These are phyloP conservation scores for Penicillium sp. DNA, from an alignment of 2,329 filamentous ascomycete genomes.

Conservation along the genomic window DNA sequence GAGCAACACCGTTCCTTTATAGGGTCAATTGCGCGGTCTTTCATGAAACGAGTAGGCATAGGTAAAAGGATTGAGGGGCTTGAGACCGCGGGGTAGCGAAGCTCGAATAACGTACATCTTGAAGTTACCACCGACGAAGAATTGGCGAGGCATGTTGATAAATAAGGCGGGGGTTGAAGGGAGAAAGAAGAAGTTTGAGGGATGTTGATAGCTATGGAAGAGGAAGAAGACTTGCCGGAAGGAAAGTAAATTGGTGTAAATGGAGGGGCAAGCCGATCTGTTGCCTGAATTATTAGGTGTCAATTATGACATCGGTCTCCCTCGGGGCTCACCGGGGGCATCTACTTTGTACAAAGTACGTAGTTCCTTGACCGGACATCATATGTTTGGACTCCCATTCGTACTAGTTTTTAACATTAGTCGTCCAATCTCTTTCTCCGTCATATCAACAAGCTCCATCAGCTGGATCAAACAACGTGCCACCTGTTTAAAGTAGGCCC, in stretches of 20 bases:
- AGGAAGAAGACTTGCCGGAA: conserved; percentile 9
- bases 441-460: not conserved
- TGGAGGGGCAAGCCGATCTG: conserved; percentile 18
- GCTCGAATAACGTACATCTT: conserved; percentile 72
- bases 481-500: too few relatives aligned
- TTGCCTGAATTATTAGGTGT: conserved; percentile 6
- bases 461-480: too few relatives aligned
- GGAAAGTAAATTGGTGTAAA: conserved; percentile 17
- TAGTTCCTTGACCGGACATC: not conserved
- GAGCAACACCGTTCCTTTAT: conserved; percentile 84
- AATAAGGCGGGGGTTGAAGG: conserved; percentile 6
- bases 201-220: conserved; percentile 9
- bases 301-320: conserved; percentile 7
- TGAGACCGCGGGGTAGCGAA: conserved; percentile 26
- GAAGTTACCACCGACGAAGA: conserved; percentile 98
- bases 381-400: not conserved
- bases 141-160: conserved; percentile 84
- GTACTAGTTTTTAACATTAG: not conserved
- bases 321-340: not conserved
- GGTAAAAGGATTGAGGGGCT: conserved; percentile 28
- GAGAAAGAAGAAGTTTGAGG: conserved; percentile 10
- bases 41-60: not conserved
- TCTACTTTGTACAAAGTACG: not conserved
- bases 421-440: not conserved
- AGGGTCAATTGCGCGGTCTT: conserved; percentile 17